phyloP scores from a whole-genome alignment of 1,284 basidiomycete species.

The Hortiboletus rubellus region DNA sequence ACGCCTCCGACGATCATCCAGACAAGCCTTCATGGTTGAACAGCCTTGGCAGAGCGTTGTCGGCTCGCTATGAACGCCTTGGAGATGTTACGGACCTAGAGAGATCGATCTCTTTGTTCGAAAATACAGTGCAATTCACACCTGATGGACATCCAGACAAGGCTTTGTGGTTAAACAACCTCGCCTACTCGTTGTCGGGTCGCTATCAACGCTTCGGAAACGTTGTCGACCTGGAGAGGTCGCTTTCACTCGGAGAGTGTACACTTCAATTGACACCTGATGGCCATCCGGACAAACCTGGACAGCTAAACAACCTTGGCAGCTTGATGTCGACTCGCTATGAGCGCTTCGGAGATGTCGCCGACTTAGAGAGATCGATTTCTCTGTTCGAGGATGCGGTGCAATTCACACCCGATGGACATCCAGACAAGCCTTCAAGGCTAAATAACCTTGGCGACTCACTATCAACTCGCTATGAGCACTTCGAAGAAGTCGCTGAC shows the following conservation, averaged over 20 bases:
- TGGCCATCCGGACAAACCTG: not conserved
- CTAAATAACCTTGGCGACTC: no score
- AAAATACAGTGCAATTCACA: not conserved
- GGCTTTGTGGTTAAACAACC: not conserved
- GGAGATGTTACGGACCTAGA: not conserved
- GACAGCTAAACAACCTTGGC: no score
- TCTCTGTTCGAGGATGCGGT: no score
- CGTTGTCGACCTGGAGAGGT: not conserved
- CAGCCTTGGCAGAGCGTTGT: not conserved
- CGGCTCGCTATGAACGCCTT: not conserved
- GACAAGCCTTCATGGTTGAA: not conserved
- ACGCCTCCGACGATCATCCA: not conserved
- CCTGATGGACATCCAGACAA: not conserved
- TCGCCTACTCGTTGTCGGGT: not conserved
- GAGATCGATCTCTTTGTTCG: not conserved
- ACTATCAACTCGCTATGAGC: no score
- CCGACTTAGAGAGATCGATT: no score
- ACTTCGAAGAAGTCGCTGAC: no score
- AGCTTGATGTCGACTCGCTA: no score
- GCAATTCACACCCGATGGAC: no score
- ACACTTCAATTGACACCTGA: not conserved
- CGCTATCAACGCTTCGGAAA: not conserved
- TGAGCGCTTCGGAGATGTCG: no score
- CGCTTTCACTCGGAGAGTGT: not conserved
- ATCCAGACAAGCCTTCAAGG: no score